Conservation (phyloP, 1,284 basidiomycete genomes). For the Rhodotorula sp. region DNA sequence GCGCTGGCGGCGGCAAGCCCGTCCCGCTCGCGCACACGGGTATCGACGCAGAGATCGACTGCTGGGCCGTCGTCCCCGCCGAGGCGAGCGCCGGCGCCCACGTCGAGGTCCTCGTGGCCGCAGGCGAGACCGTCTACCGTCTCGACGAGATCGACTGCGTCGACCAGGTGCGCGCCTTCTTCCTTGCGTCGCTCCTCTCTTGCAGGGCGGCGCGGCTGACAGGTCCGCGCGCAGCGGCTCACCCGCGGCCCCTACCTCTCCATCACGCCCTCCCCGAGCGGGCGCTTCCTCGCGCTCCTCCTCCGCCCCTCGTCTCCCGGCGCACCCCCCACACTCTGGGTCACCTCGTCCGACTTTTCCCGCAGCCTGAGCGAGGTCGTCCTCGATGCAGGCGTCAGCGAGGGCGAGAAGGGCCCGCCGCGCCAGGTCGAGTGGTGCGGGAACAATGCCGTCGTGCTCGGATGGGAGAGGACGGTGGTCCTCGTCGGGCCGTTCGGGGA, state of each 20-base stretch:
- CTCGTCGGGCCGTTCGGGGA: conserved; percentile 92
- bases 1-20: not conserved
- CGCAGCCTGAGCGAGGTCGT: conserved; percentile 85
- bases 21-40: conserved; percentile 54
- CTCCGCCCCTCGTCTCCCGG: conserved; percentile 79
- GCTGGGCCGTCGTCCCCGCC: conserved; percentile 84
- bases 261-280: conserved; percentile 86
- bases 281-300: conserved; percentile 84
- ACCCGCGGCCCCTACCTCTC: conserved; percentile 84
- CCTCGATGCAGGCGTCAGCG: conserved; percentile 51
- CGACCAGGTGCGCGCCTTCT: conserved; percentile 62
- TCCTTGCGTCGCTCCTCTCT: conserved; percentile 3
- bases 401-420: conserved; percentile 42
- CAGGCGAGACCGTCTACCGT: conserved; percentile 70
- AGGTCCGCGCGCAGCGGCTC: conserved; percentile 88
- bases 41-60: conserved; percentile 70
- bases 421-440: conserved; percentile 90
- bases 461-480: conserved; percentile 76
- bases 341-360: conserved; percentile 89
- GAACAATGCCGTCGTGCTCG: conserved; percentile 87
- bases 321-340: conserved; percentile 63
- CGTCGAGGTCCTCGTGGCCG: conserved; percentile 79
- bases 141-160: conserved; percentile 82
- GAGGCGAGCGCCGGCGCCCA: conserved; percentile 82
- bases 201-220: conserved; percentile 59